Conservation (phyloP, 192 early-diverging fungal species). For the Backusella macrospora region DNA sequence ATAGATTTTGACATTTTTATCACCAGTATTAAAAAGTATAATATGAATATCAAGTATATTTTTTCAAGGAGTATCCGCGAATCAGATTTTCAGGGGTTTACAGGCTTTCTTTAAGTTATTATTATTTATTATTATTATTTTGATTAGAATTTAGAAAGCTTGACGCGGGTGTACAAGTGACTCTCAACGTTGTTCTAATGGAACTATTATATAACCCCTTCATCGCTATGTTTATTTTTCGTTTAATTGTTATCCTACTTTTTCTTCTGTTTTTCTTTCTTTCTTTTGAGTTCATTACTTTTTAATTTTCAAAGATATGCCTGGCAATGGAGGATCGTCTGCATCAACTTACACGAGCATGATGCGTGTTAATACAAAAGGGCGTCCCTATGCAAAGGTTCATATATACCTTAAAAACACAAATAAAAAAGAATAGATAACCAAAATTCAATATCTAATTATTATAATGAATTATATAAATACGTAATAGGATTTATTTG, state of each 20-base stretch:
- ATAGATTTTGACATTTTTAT: background rate
- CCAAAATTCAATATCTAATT: background rate
- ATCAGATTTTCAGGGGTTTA: constrained; percentile 6
- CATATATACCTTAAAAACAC: background rate
- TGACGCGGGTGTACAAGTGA: constrained; percentile 12
- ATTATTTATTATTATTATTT: constrained; percentile 1
- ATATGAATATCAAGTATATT: background rate
- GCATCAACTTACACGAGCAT: constrained; percentile 39
- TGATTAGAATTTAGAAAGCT: background rate
- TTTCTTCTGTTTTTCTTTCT: background rate
- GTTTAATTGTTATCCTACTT: background rate
- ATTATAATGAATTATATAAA: background rate
- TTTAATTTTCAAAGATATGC: background rate
- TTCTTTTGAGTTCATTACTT: background rate
- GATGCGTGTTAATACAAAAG: constrained; percentile 56
- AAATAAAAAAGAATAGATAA: background rate
- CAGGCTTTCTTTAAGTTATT: constrained; percentile 3
- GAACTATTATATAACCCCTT: constrained; percentile 8
- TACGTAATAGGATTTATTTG: constrained; percentile 50
- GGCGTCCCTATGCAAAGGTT: constrained; percentile 62
- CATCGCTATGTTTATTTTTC: background rate
- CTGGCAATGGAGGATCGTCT: background rate
- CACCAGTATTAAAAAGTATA: background rate
- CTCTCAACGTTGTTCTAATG: constrained; percentile 15
- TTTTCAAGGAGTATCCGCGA: background rate